These are phyloP conservation scores for Penicillium desertorum DNA, from an alignment of 495 filamentous ascomycete genomes.

Conservation along the genomic window DNA sequence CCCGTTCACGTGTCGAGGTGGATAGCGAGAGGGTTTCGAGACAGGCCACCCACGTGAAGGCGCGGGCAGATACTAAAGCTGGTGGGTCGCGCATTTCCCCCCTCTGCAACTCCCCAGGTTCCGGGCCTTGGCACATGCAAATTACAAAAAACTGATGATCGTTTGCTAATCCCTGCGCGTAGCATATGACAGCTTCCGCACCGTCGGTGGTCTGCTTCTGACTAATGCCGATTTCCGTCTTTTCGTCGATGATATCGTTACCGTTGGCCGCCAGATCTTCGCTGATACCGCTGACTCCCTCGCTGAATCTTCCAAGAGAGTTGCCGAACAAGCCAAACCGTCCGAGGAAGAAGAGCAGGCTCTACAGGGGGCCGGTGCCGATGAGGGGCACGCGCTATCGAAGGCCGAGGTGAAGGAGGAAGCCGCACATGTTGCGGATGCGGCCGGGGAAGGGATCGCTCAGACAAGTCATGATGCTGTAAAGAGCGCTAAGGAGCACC, in stretches of 20 bases:
- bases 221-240: slow-evolving; percentile 88
- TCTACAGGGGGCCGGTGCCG: slow-evolving; percentile 57
- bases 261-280: slow-evolving; percentile 81
- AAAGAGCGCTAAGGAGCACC: slow-evolving; percentile 65
- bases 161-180: slow-evolving; percentile 23
- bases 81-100: slow-evolving; percentile 50
- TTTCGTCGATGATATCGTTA: slow-evolving; percentile 79
- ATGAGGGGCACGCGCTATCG: slow-evolving; percentile 53
- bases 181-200: slow-evolving; percentile 83
- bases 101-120: slow-evolving; percentile 1
- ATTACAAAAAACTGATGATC: not conserved
- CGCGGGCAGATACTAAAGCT: slow-evolving; percentile 74
- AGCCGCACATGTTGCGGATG: slow-evolving; percentile 59
- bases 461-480: slow-evolving; percentile 65
- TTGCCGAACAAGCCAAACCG: slow-evolving; percentile 69
- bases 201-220: slow-evolving; percentile 76
- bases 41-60: slow-evolving; percentile 62
- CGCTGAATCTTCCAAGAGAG: slow-evolving; percentile 68
- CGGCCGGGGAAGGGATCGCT: slow-evolving; percentile 60
- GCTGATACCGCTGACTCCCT: slow-evolving; percentile 78
- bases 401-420: slow-evolving; percentile 62
- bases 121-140: slow-evolving; percentile 5
- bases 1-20: slow-evolving; percentile 66
- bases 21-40: slow-evolving; percentile 65
- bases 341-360: slow-evolving; percentile 58